Evolutionary conservation across 371 early-diverging fungal genomes (phyloP), one percentile per base, ranked within the genome.

Genomic region (Mucor plumbeus): DNA sequence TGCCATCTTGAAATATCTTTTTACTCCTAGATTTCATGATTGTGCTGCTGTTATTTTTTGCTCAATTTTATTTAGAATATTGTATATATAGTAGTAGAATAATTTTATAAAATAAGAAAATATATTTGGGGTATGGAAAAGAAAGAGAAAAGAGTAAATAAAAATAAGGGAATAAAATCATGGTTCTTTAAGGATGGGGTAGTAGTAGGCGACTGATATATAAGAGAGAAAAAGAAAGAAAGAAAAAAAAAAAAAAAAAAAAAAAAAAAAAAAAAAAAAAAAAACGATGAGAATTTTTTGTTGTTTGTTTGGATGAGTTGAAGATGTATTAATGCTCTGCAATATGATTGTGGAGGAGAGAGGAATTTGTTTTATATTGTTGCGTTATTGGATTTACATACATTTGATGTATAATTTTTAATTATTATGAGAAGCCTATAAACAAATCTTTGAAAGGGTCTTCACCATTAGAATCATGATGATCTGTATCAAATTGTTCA

Each of bases 401-500:
- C 44, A 44, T 44, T 47, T 17, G 33, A 11, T 34, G 7, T 17
- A 11, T 55, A 19, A 33, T 19, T 48, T 39, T 48, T 26, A 40
- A 33, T 47, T 59, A 47, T 63, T 62, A 76, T 53, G 76, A 75
- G 59, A 84, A 84, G 33, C 74, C 74, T 31, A 71, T 63, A 75
- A 84, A 84, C 15, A 72, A 53, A 17, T 82, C 72, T 50, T 77
- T 77, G 60, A 74, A 82, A 56, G 82, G 82, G 63, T 82, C 82
- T 62, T 61, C 50, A 35, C 75, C 78, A 6, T 69, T 71, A 13
- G 62, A 55, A 61, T 74, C 61, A 13, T 53, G 35, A 35, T 78
- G 35, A 35, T 78, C 75, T 3, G 67, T 65, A 33, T 88, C 94
- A 59, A 87, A 80, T 19, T 35, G 36, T 73, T 94, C 97, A 9